Evolutionary conservation across 345 rosid species (phyloP).

Genomic region (Trapa bicornis): DNA sequence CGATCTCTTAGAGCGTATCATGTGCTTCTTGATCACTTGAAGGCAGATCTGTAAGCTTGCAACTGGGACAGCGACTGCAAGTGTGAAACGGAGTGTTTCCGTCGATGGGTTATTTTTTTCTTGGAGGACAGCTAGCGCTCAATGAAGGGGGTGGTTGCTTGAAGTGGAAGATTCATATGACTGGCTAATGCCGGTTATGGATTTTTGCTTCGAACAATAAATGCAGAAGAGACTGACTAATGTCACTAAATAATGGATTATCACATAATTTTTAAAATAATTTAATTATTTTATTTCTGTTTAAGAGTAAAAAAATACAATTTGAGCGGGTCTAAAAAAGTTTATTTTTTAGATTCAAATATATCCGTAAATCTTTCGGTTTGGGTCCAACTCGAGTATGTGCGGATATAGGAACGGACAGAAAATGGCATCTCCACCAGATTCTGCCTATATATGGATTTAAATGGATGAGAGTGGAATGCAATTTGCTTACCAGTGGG

Average conservation of each 20-base stretch:
- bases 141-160: neutral
- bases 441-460: no score
- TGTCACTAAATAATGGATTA: neutral
- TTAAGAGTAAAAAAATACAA: no score
- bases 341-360: no score
- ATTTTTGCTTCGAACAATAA: conserved; percentile 24
- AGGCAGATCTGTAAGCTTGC: neutral
- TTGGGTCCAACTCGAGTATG: no score
- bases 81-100: conserved; percentile 3
- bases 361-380: no score
- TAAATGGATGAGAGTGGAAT: no score
- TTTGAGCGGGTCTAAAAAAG: no score
- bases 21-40: neutral
- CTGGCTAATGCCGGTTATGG: conserved; percentile 55
- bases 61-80: neutral
- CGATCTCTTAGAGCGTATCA: conserved; percentile 1
- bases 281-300: no score
- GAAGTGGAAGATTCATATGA: conserved; percentile 56
- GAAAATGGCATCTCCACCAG: no score
- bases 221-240: conserved; percentile 20
- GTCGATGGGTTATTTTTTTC: neutral
- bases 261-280: no score
- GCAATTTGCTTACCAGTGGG: no score
- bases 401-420: no score
- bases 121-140: neutral